Base-by-base conservation (phyloP, 2,329 filamentous ascomycete genomes). In the Corynespora cassiicola region DNA sequence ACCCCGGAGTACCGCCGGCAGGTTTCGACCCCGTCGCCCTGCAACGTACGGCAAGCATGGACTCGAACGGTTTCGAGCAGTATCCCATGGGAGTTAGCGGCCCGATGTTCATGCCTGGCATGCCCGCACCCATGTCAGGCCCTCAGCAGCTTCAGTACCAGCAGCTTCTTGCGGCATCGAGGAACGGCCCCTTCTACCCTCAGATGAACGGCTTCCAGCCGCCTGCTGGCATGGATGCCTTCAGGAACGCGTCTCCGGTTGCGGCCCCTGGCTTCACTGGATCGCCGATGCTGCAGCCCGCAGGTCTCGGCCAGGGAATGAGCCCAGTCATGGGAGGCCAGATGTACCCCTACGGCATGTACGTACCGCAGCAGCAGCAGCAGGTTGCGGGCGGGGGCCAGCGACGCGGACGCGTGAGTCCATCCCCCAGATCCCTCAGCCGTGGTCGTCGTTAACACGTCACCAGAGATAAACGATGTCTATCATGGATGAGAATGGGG, bases 61-160 rank as follows among this genome's bases (percentile, higher is more conserved):
- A 77, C 37, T 76, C 74, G 11, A 73, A 71, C 33, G 64, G 63
- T 15, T 76, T 74, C 41, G 74, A 76, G 12, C 70, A 73, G 17
- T 76, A 69, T 51, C 48, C 57, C 3, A 67, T 69, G 52, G 66
- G 65, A 21, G 58, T 62, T 9, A 56, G 42, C 36, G 52, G 36
- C 8, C 52, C 57, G 3, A 64, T 68, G 52, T 67, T 58, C 50
- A 60, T 70, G 52, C 62, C 61, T 15, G 61, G 61, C 41, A 65
- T 66, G 61, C 69, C 71, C 26, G 60, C 77, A 8, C n/a, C n/a
- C n/a, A 61, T 67, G 47, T 60, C 65, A 14, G 68, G 65, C 11
- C 73, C 72, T 30, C 75, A 78, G 39, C 61, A 80, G 52, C 58
- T 80, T 19, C 81, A 83, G 54, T 84, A 83, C 52, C 81, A 82